Evolutionary conservation across 331 rosid genomes (phyloP).

Genomic region (Malus hybrid): DNA sequence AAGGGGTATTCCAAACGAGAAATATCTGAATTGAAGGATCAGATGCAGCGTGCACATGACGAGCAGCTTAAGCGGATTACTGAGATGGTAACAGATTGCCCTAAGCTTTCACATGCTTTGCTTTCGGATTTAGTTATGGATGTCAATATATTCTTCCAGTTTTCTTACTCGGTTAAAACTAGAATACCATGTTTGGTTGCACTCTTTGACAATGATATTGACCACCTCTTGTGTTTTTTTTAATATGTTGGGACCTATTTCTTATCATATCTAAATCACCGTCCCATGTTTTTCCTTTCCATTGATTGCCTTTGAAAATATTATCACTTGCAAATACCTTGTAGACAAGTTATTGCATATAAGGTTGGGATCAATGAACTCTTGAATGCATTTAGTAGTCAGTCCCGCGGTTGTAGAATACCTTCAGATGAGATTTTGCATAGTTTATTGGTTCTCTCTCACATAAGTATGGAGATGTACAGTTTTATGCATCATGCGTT

Average conservation of each 20-base stretch:
- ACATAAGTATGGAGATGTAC: background rate
- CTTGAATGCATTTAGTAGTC: background rate
- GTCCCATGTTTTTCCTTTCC: background rate
- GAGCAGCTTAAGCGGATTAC: constrained; percentile 67
- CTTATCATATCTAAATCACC: background rate
- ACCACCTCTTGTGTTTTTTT: background rate
- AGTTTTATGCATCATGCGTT: background rate
- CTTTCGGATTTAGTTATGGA: background rate
- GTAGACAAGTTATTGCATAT: too few relatives aligned
- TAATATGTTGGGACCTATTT: too few relatives aligned
- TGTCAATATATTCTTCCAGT: background rate
- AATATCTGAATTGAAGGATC: constrained; percentile 36
- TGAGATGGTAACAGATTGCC: constrained; percentile 56
- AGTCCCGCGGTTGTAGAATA: background rate
- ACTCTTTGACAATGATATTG: background rate
- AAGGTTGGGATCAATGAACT: background rate
- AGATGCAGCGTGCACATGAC: constrained; percentile 49
- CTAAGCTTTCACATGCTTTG: constrained; percentile 3
- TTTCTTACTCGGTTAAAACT: background rate
- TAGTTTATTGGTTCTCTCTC: background rate
- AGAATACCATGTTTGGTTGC: background rate
- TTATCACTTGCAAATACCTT: background rate
- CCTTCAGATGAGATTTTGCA: too few relatives aligned
- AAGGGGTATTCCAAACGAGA: constrained; percentile 44
- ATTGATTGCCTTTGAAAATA: background rate